Base-by-base conservation (phyloP, 371 early-diverging fungal genomes). In the Homolaphlyctis polyrhiza region DNA sequence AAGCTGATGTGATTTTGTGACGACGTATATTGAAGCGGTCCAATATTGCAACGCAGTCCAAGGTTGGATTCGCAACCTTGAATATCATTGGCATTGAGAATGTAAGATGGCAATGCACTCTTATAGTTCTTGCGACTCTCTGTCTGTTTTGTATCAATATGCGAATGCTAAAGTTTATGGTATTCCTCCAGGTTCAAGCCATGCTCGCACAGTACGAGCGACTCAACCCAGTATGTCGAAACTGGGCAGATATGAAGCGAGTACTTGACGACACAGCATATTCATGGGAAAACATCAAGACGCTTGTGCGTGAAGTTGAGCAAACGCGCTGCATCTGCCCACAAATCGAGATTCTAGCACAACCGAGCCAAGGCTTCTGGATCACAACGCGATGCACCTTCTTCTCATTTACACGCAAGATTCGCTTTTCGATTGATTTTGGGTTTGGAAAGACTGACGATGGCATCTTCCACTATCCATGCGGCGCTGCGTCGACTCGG, bases 391-490 rank as follows among this genome's bases (percentile, higher is more conserved):
- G 28, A 21, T 55, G 55, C 35, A n/a, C 25, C 6, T 55, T 55
- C 35, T 55, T 55, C n/a, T 30, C 55, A 25, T 55, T 11, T 27
- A 21, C 55, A 14, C n/a, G 21, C 55, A 55, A 27, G 35, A 27
- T 33, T 14, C 55, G 55, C 30, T 55, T 55, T 27, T 3, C 5
- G 6, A 3, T 27, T 27, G 5, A 27, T 21, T 30, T 55, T 14
- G 55, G 55, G 2, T 55, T 55, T 33, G 28, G 55, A 18, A 33
- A 55, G 2, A 33, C 8, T 4, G 35, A 4, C n/a, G 55, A 55
- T 4, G 55, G 55, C 35, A 33, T 55, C n/a, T 55, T 55, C 55
- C 55, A 55, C 55, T 55, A 55, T 27, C 55, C 55, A 25, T 55
- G 55, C 55, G 28, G 55, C 55, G 21, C 3, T 21, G 14, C 30